These are phyloP conservation scores for Geotrichum ghanense DNA, from an alignment of 805 yeast species.

Conservation along the genomic window DNA sequence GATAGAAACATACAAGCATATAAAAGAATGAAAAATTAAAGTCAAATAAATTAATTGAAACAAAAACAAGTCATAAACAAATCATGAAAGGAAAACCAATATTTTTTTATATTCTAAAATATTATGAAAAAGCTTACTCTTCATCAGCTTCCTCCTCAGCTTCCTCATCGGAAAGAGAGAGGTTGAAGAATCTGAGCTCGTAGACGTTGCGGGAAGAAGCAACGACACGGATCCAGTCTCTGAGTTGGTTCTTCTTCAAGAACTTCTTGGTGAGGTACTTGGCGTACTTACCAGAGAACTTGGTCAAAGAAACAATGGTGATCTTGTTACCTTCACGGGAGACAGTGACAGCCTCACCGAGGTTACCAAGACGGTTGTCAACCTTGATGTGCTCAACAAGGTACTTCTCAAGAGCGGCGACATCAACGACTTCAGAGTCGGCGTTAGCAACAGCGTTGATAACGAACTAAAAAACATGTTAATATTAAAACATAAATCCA, in stretches of 20 bases:
- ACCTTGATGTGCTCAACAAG: constrained; percentile 98
- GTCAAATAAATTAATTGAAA: neutral
- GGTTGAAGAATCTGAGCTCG: constrained; percentile 98
- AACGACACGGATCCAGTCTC: constrained; percentile 99
- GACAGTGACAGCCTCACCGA: constrained; percentile 88
- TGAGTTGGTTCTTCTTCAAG: constrained; percentile 99
- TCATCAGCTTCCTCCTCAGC: constrained; percentile 61
- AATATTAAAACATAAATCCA: constrained; percentile 24
- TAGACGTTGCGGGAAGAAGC: constrained; percentile 91
- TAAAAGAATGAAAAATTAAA: neutral
- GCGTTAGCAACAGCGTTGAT: constrained; percentile 96
- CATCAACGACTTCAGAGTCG: constrained; percentile 95
- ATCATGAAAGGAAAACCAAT: neutral
- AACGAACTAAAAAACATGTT: constrained; percentile 38
- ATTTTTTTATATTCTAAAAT: constrained; percentile 10
- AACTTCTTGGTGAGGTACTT: constrained; percentile 99
- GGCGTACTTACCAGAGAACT: constrained; percentile 99
- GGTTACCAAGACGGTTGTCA: constrained; percentile 92
- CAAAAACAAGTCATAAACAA: neutral
- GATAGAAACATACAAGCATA: no score
- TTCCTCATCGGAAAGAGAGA: constrained; percentile 90
- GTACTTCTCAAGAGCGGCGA: constrained; percentile 95
- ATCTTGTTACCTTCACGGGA: constrained; percentile 79
- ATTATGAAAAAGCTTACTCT: constrained; percentile 17
- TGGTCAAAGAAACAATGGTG: constrained; percentile 82